Conservation (phyloP, 192 early-diverging fungal genomes). For the Oehlia diaphana region DNA sequence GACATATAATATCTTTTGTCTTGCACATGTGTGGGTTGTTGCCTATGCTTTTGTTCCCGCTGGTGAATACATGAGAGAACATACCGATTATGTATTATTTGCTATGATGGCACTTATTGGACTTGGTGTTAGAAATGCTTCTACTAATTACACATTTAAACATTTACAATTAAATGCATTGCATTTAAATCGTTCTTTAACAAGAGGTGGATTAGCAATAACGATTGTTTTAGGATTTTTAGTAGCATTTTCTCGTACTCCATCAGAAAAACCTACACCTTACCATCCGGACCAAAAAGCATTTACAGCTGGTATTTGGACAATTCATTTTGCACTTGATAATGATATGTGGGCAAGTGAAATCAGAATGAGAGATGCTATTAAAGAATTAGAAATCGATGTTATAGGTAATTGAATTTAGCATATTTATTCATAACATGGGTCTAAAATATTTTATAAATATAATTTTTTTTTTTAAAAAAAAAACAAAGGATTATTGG, state of each 20-base stretch:
- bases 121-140: slow-evolving; percentile 51
- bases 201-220: slow-evolving; percentile 41
- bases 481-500: slow-evolving; percentile 62
- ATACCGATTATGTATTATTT: slow-evolving; percentile 66
- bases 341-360: slow-evolving; percentile 85
- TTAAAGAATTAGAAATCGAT: slow-evolving; percentile 77
- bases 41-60: slow-evolving; percentile 85
- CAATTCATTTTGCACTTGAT: slow-evolving; percentile 83
- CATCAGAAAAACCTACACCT: slow-evolving; percentile 56
- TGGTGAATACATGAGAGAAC: slow-evolving; percentile 71
- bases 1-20: slow-evolving; percentile 68
- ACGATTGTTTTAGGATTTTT: slow-evolving; percentile 40
- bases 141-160: slow-evolving; percentile 10
- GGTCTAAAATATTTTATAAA: no score
- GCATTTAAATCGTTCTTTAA: slow-evolving; percentile 37
- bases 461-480: background rate
- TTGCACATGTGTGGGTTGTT: slow-evolving; percentile 79
- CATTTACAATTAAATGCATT: slow-evolving; percentile 25
- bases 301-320: slow-evolving; percentile 81
- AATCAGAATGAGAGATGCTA: slow-evolving; percentile 66
- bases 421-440: background rate
- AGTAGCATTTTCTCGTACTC: slow-evolving; percentile 46
- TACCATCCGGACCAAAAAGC: slow-evolving; percentile 63
- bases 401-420: slow-evolving; percentile 57
- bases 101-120: slow-evolving; percentile 62